Evolutionary conservation across 2,329 filamentous ascomycete genomes (phyloP), one percentile per base, ranked within the genome.

Genomic region (Diaporthe humulicola): DNA sequence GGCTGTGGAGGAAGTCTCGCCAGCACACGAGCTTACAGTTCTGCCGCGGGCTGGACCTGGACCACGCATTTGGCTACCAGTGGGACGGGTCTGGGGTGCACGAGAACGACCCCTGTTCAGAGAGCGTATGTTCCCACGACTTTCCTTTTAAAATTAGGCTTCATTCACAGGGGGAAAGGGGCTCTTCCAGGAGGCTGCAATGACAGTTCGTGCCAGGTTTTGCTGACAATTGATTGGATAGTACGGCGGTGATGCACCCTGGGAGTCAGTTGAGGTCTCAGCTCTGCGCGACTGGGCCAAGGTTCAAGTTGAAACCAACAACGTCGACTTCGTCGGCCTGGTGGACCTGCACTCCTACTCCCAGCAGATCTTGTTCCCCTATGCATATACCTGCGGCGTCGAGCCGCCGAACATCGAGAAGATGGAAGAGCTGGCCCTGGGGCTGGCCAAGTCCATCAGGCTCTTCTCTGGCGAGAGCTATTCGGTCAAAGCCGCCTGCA

Each of bases 271-370:
- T 1, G 97, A 99, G 84, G 91, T 96, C 3, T 89, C 89, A 70
- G 87, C 89, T 22, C 88, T 98, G 67, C 93, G 95, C 5, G 88
- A 93, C 61, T 99, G 96, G 96, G 94, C 95, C 1, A 90, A 88
- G 79, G 96, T 95, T 80, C 90, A 98, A 82, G 95, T 93, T 0
- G 86, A 89, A 10, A 87, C 91, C 78, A 90, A 93, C 81, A 92
- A 93, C 73, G 91, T 93, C 70, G 88, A 93, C 22, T 95, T 98
- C 78, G 90, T 96, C n/a, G 95, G 93, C 4, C 93, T 97, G 77
- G 82, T 98, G 58, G 97, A 99, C 82, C 88, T 98, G 36, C 97
- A 99, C 84, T 96, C 95, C 2, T 99, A 98, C 83, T 97, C 95
- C 0, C 96, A 99, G 84, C 94, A 98, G 84, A 93, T 99, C 30